Evolutionary conservation across 768 basidiomycete species (phyloP).

Genomic region (Tylopilus balloui): DNA sequence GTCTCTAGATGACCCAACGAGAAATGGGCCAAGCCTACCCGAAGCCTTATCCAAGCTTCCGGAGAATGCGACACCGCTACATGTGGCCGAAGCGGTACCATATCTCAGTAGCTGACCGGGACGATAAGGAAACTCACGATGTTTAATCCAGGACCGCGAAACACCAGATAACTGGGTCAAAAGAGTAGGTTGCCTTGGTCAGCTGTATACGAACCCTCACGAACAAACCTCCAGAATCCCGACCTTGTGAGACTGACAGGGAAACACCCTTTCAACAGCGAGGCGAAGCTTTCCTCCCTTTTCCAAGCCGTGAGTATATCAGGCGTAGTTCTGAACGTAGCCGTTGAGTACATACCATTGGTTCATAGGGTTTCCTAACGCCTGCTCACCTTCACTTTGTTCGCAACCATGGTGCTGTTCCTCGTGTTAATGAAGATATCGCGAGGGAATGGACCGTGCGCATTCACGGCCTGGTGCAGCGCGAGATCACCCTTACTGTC

Average conservation of each 20-base stretch:
- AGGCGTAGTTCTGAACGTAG: not conserved
- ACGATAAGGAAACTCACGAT: not conserved
- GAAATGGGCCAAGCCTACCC: slow-evolving; percentile 20
- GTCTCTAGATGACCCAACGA: slow-evolving; percentile 16
- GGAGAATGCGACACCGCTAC: slow-evolving; percentile 17
- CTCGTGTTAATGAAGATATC: slow-evolving; percentile 36
- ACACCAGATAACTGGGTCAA: slow-evolving; percentile 42
- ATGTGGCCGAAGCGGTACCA: slow-evolving; percentile 25
- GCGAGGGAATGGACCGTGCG: slow-evolving; percentile 42
- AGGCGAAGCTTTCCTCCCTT: slow-evolving; percentile 43
- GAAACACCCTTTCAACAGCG: slow-evolving; percentile 59
- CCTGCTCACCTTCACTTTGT: slow-evolving; percentile 52
- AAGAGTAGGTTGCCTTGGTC: slow-evolving; percentile 19
- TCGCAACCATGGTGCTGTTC: slow-evolving; percentile 61
- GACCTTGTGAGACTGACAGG: slow-evolving; percentile 49
- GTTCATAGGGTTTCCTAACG: slow-evolving; percentile 47
- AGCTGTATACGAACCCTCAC: not conserved
- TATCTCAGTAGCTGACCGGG: not conserved
- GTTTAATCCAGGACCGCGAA: slow-evolving; percentile 24
- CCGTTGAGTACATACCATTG: not conserved
- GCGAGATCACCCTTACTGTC: slow-evolving; percentile 38
- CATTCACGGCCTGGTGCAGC: slow-evolving; percentile 37
- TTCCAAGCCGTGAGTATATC: slow-evolving; percentile 33
- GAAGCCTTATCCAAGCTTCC: slow-evolving; percentile 21
- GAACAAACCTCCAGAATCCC: slow-evolving; percentile 22